phyloP scores from a whole-genome alignment of 2,329 filamentous ascomycete species.

The Calonectria henricotiae region DNA sequence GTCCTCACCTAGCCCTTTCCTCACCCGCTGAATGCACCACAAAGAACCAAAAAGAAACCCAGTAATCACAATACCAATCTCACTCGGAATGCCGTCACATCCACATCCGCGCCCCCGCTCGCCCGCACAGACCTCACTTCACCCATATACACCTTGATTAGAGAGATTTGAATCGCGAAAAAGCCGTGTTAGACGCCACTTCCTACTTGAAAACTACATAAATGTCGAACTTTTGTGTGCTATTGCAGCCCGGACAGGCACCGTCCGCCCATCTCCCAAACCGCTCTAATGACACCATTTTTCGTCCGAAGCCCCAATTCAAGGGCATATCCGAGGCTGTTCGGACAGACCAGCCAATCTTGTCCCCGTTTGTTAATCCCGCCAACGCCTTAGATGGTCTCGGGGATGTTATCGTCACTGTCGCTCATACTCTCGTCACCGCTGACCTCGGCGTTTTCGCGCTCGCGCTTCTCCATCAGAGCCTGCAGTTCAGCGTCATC shows the following conservation, averaged over 20 bases:
- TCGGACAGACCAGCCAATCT: constrained; percentile 43
- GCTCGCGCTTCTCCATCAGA: constrained; percentile 98
- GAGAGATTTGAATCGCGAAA: constrained; percentile 49
- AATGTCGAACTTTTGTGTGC: constrained; percentile 53
- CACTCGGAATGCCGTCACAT: background rate
- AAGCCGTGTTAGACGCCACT: constrained; percentile 52
- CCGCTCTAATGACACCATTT: constrained; percentile 52
- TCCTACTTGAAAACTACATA: constrained; percentile 53
- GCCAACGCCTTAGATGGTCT: constrained; percentile 57
- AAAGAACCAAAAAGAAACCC: background rate
- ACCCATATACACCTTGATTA: constrained; percentile 14
- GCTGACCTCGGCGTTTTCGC: constrained; percentile 97
- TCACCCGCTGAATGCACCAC: background rate
- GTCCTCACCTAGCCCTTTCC: background rate
- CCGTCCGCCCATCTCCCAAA: constrained; percentile 46
- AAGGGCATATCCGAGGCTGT: constrained; percentile 40
- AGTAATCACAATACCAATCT: background rate
- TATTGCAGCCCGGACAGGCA: constrained; percentile 46
- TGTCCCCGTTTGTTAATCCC: constrained; percentile 40
- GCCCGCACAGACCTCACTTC: constrained; percentile 12
- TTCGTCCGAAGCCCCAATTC: constrained; percentile 48
- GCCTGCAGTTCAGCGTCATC: constrained; percentile 98
- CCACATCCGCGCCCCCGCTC: constrained; percentile 4
- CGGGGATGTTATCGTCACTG: constrained; percentile 85
- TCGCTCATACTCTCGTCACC: constrained; percentile 97